phyloP scores from a whole-genome alignment of 371 early-diverging fungal species.

The Blakeslea trispora region DNA sequence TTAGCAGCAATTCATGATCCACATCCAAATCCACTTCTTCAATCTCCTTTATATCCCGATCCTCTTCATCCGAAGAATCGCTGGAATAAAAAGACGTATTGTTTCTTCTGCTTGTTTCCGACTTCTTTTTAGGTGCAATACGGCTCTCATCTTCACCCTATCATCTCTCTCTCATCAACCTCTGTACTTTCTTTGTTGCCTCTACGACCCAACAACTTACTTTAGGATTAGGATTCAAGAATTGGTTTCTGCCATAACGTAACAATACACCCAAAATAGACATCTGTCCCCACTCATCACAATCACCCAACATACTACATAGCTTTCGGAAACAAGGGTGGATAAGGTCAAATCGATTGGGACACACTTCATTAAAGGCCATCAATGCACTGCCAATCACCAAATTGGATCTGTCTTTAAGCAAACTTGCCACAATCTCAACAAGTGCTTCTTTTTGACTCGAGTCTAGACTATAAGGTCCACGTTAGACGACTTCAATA shows the following conservation, averaged over 20 bases:
- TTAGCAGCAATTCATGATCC: constrained; percentile 77
- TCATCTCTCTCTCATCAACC: background rate
- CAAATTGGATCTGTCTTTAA: constrained; percentile 84
- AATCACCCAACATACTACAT: constrained; percentile 80
- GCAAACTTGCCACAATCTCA: constrained; percentile 73
- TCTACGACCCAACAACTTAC: constrained; percentile 17
- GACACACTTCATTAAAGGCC: constrained; percentile 88
- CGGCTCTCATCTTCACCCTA: constrained; percentile 43
- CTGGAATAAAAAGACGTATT: constrained; percentile 44
- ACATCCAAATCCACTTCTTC: constrained; percentile 55
- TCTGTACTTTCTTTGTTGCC: no score
- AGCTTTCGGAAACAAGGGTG: constrained; percentile 90
- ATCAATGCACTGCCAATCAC: constrained; percentile 87
- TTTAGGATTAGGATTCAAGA: constrained; percentile 61
- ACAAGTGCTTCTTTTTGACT: constrained; percentile 73
- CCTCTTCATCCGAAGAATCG: constrained; percentile 37
- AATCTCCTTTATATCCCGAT: constrained; percentile 31
- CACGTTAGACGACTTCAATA: no score
- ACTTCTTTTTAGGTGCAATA: constrained; percentile 28
- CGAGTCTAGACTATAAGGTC: constrained; percentile 68
- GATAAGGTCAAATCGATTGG: constrained; percentile 79
- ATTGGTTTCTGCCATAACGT: constrained; percentile 77
- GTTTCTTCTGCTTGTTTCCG: background rate
- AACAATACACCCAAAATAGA: constrained; percentile 78
- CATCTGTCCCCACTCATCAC: constrained; percentile 96